Evolutionary conservation across 2,329 filamentous ascomycete species (phyloP), one percentile per base, ranked within the genome.

Genomic region (Colletotrichum sp.): DNA sequence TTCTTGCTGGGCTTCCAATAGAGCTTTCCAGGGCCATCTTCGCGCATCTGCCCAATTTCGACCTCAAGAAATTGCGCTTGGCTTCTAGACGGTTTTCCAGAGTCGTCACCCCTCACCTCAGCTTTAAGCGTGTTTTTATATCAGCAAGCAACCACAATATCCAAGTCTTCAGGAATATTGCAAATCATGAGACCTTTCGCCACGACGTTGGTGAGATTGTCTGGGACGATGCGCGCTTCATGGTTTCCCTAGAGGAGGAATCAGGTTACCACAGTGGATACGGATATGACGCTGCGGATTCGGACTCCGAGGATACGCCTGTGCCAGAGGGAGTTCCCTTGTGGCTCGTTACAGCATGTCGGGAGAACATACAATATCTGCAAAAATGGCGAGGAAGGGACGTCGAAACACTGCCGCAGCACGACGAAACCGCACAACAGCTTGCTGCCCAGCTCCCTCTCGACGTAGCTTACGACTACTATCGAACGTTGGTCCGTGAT

Each of bases 141-240:
- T 86, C 84, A 6, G 81, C 85, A 8, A 87, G 85, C 64, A 81
- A 81, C 5, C 80, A 81, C 26, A 83, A 87, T 67, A 77, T 88
- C 9, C 60, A 82, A 8, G 84, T 85, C 6, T 81, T 85, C 26
- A 79, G 81, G 4, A 79, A 80, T 8, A 78, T 88, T 64, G 82
- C 86, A 9, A 76, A 83, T 12, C 82, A 87, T 74, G 80, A 83
- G 8, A 70, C 58, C 1, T 83, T 84, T 62, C 81, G 82, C 6
- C 61, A 77, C 1, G 43, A 71, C 1, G 79, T 88, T 9, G 75
- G 64, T 5, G 85, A 88, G 71, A 81, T 88, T 8, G 80, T 88
- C 36, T 87, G 82, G 83, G 83, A 87, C 30, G 83, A 85, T 66
- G 79, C 78, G 8, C 73, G 72, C 48, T 32, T 38, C 16, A 28